Evolutionary conservation across 2,329 filamentous ascomycete species (phyloP).

Genomic region (Eutypa lata): DNA sequence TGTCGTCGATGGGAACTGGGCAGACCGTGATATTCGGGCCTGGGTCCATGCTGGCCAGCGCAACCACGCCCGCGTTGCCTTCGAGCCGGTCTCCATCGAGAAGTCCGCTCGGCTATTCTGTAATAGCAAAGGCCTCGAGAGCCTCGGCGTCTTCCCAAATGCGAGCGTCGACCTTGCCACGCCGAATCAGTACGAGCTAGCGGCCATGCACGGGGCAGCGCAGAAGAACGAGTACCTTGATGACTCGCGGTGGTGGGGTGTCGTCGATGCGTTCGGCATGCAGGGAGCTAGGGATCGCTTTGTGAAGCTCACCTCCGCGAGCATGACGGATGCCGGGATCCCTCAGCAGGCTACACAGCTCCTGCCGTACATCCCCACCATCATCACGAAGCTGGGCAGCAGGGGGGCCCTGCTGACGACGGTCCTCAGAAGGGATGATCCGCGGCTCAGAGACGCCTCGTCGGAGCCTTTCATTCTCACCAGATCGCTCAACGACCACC

Average conservation of each 20-base stretch:
- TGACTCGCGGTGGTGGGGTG: slow-evolving; percentile 68
- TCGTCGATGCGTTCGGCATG: slow-evolving; percentile 78
- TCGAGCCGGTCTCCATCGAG: slow-evolving; percentile 83
- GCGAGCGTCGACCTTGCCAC: slow-evolving; percentile 71
- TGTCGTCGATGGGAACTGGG: slow-evolving; percentile 87
- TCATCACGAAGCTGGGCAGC: slow-evolving; percentile 79
- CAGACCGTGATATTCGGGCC: slow-evolving; percentile 57
- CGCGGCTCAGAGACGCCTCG: slow-evolving; percentile 59
- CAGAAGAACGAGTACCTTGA: slow-evolving; percentile 66
- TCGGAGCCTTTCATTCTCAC: slow-evolving; percentile 70
- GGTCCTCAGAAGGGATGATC: slow-evolving; percentile 65
- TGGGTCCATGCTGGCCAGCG: slow-evolving; percentile 64
- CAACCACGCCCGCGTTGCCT: slow-evolving; percentile 61
- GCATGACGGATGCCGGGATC: slow-evolving; percentile 74
- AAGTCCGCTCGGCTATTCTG: slow-evolving; percentile 73
- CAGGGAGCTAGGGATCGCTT: slow-evolving; percentile 70
- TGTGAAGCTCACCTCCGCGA: slow-evolving; percentile 60
- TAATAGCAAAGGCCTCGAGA: slow-evolving; percentile 30
- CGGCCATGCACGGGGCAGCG: slow-evolving; percentile 73
- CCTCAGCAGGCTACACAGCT: slow-evolving; percentile 82
- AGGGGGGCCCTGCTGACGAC: slow-evolving; percentile 74
- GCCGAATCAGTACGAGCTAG: slow-evolving; percentile 80
- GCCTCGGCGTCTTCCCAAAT: slow-evolving; percentile 53
- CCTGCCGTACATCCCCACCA: slow-evolving; percentile 80
- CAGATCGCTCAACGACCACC: slow-evolving; percentile 51